A percentile compares a stretch with the other conserved stretches of the same genome.
phyloP scores from a whole-genome alignment of 768 basidiomycete species.

The Chalciporus sphaerocephalus region DNA sequence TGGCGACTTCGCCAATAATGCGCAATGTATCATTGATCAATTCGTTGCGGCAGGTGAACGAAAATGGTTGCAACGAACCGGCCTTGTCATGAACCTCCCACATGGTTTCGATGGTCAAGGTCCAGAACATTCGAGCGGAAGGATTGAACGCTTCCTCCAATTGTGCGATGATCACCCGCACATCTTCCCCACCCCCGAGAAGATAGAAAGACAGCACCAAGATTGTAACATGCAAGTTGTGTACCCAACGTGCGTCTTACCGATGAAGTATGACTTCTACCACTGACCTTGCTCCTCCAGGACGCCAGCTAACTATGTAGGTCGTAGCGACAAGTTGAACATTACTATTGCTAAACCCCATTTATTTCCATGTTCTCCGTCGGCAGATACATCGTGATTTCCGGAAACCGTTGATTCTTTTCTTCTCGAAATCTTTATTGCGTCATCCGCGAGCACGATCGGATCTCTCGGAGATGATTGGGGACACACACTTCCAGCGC shows the following conservation, averaged over 20 bases:
- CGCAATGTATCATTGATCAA: conserved; percentile 97
- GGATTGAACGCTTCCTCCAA: conserved; percentile 95
- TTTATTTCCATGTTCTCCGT: conserved; percentile 91
- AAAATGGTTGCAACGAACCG: conserved; percentile 95
- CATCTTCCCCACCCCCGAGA: conserved; percentile 81
- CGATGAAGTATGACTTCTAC: background rate
- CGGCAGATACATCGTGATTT: conserved; percentile 97
- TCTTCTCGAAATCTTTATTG: conserved; percentile 96
- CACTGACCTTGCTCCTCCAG: conserved; percentile 37
- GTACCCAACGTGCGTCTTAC: conserved; percentile 76
- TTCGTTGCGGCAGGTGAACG: conserved; percentile 97
- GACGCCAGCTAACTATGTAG: conserved; percentile 90
- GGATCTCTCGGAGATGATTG: conserved; percentile 79
- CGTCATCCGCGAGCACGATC: conserved; percentile 94
- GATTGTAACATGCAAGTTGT: conserved; percentile 99
- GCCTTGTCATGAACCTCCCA: conserved; percentile 82
- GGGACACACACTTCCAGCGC: conserved; percentile 87
- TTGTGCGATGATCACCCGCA: conserved; percentile 96
- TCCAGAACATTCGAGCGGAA: conserved; percentile 94
- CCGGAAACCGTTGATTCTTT: conserved; percentile 92
- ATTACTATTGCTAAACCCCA: conserved; percentile 11
- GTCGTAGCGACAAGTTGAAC: background rate
- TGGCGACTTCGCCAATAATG: conserved; percentile 97
- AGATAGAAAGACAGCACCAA: conserved; percentile 93
- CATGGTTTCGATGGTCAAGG: conserved; percentile 99